Evolutionary conservation across 352 stramenopile species (phyloP).

Genomic region (Phytophthora hybrid): DNA sequence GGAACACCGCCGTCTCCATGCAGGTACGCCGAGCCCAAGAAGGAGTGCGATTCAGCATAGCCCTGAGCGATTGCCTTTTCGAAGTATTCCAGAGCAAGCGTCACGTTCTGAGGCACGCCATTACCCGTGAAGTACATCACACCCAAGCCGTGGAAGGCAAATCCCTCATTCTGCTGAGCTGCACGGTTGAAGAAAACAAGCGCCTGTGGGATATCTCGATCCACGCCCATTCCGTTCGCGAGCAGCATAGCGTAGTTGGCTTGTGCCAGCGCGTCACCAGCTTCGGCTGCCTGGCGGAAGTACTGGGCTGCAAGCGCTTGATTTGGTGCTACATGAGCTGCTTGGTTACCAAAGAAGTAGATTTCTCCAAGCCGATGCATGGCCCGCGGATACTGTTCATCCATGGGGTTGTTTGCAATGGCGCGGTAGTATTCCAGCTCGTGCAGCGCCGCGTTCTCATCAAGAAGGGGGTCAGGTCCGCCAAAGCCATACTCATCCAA

Average conservation of each 20-base stretch:
- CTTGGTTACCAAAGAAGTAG: constrained; percentile 77
- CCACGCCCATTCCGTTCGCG: constrained; percentile 66
- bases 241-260: constrained; percentile 83
- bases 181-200: constrained; percentile 69
- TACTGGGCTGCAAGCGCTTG: constrained; percentile 57
- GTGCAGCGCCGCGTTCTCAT: constrained; percentile 57
- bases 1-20: constrained; percentile 62
- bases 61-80: constrained; percentile 63
- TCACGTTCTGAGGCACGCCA: constrained; percentile 69
- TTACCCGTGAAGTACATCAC: constrained; percentile 66
- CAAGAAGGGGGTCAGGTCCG: constrained; percentile 19
- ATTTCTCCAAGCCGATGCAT: constrained; percentile 74
- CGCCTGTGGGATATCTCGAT: constrained; percentile 64
- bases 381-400: constrained; percentile 66
- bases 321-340: constrained; percentile 61
- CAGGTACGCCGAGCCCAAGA: constrained; percentile 72
- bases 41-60: constrained; percentile 74
- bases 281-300: constrained; percentile 75
- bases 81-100: constrained; percentile 66
- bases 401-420: constrained; percentile 64
- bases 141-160: constrained; percentile 73
- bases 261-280: constrained; percentile 66
- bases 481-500: constrained; percentile 38
- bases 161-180: constrained; percentile 61
- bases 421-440: constrained; percentile 72